Percentiles rank a stretch among this genome's conserved stretches.
phyloP scores from a whole-genome alignment of 129 eudicot species.

The Arctium minus region DNA sequence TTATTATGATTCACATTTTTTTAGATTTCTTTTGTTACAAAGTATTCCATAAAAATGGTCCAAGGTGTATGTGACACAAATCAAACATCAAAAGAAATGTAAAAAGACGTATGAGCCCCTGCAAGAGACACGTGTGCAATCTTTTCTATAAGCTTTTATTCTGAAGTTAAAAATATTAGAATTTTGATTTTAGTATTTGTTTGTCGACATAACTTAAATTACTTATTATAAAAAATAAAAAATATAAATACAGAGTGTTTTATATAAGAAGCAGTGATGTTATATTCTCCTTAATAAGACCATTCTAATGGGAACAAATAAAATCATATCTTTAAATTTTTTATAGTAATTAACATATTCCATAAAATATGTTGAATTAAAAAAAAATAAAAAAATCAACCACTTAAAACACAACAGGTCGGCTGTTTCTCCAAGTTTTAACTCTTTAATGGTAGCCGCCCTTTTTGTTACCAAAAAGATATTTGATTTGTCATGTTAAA shows the following conservation, averaged over 20 bases:
- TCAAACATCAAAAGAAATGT: neutral
- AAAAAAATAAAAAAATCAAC: neutral
- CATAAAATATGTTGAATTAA: no score
- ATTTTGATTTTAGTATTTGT: neutral
- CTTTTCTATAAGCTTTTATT: neutral
- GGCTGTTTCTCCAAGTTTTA: neutral
- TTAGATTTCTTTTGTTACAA: neutral
- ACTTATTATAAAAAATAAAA: neutral
- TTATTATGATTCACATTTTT: neutral
- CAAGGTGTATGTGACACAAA: neutral
- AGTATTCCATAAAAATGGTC: neutral
- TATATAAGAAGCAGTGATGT: neutral
- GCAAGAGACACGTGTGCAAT: neutral
- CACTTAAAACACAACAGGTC: neutral
- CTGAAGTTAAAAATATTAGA: neutral
- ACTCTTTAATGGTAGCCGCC: neutral
- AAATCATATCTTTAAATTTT: neutral
- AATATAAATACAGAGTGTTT: neutral
- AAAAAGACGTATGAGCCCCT: neutral
- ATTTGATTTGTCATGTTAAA: neutral
- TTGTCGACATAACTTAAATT: neutral
- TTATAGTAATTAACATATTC: no score
- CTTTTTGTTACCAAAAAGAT: neutral
- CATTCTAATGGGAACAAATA: neutral
- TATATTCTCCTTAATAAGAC: neutral